Percentiles rank a stretch among this genome's conserved stretches.
These are phyloP conservation scores for Eucalyptus curtisii DNA, from an alignment of 345 rosid species.

Conservation along the genomic window DNA sequence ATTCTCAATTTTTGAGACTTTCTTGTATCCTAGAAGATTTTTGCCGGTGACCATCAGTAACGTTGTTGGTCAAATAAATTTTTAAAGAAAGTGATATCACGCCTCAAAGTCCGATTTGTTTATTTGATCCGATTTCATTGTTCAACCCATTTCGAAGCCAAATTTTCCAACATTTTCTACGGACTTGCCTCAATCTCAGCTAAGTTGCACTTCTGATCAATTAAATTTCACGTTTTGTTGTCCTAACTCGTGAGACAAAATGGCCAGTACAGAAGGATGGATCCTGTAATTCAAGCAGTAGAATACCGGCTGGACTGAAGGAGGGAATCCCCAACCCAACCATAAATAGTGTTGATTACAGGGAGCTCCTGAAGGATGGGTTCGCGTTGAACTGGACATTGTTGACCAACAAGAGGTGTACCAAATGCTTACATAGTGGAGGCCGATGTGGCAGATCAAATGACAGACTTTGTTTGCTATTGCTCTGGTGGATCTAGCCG, in stretches of 20 bases:
- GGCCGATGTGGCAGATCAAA: slow-evolving; percentile 12
- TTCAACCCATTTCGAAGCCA: too few species aligned
- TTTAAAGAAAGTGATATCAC: too few species aligned
- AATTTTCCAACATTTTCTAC: neutral
- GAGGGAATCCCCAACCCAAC: neutral
- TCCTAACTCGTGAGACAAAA: neutral
- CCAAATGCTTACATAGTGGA: neutral
- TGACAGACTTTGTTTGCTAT: neutral
- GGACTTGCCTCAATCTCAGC: neutral
- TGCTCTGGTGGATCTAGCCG: slow-evolving; percentile 5
- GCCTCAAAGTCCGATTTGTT: too few species aligned
- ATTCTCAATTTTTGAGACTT: too few species aligned
- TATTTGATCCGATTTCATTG: too few species aligned
- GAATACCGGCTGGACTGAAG: neutral
- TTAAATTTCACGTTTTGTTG: neutral
- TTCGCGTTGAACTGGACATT: slow-evolving; percentile 2
- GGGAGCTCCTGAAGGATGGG: neutral
- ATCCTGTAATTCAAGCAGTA: neutral
- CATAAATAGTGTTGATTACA: neutral
- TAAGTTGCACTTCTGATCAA: neutral
- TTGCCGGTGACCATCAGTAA: too few species aligned
- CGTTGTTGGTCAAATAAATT: too few species aligned
- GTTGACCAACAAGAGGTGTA: neutral
- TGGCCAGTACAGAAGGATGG: neutral
- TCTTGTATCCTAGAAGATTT: too few species aligned